phyloP scores from a whole-genome alignment of 2,329 filamentous ascomycete genomes.

The Sarocladium strictum region DNA sequence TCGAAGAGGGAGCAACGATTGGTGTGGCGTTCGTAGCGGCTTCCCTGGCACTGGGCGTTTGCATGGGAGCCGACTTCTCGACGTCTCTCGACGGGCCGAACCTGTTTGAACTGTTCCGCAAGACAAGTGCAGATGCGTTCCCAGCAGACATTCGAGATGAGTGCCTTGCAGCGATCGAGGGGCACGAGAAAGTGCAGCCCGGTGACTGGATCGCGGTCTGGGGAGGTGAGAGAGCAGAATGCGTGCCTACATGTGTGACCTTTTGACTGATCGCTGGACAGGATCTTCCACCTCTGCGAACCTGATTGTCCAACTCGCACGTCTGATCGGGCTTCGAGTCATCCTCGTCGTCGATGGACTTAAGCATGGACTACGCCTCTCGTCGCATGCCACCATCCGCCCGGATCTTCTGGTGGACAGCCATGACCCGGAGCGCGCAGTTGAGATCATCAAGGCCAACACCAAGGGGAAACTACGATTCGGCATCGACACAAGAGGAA shows the following conservation, averaged over 20 bases:
- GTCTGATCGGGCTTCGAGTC: slow-evolving; percentile 58
- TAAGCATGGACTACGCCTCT: slow-evolving; percentile 56
- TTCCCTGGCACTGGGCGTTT: slow-evolving; percentile 60
- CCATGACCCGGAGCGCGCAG: slow-evolving; percentile 57
- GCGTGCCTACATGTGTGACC: slow-evolving; percentile 10
- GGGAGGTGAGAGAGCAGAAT: slow-evolving; percentile 50
- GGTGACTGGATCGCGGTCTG: slow-evolving; percentile 71
- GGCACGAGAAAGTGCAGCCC: slow-evolving; percentile 44
- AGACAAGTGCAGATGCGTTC: slow-evolving; percentile 39
- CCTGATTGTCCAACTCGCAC: slow-evolving; percentile 61
- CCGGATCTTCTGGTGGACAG: slow-evolving; percentile 65
- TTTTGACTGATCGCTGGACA: slow-evolving; percentile 16
- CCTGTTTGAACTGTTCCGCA: slow-evolving; percentile 44
- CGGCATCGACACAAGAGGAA: slow-evolving; percentile 62
- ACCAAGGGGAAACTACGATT: slow-evolving; percentile 56
- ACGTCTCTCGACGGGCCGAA: slow-evolving; percentile 50
- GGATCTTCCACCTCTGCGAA: slow-evolving; percentile 65
- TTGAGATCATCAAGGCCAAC: slow-evolving; percentile 56
- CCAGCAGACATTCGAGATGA: slow-evolving; percentile 58
- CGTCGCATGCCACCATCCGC: slow-evolving; percentile 34
- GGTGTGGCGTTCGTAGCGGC: slow-evolving; percentile 70
- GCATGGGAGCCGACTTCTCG: slow-evolving; percentile 61
- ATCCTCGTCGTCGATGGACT: slow-evolving; percentile 61
- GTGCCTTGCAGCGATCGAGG: slow-evolving; percentile 49
- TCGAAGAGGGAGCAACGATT: slow-evolving; percentile 53